A percentile compares a stretch with the other conserved stretches of the same genome.
Conservation (phyloP, 352 stramenopile species). For the Phytopythium delawarense region DNA sequence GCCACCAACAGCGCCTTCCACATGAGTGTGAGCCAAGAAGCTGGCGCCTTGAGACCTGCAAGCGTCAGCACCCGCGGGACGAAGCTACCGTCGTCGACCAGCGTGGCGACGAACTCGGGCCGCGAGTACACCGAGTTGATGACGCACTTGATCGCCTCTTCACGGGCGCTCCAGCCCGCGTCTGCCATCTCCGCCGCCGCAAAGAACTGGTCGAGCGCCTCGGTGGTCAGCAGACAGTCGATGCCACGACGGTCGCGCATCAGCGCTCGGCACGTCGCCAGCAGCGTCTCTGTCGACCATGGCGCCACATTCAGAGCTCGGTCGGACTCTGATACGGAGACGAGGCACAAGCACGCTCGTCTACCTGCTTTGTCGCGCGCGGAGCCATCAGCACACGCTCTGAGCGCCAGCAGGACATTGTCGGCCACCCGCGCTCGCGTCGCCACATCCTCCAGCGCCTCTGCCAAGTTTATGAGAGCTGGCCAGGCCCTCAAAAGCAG, state of each 20-base stretch:
- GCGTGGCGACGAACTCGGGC: slow-evolving; percentile 43
- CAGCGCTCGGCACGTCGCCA: slow-evolving; percentile 46
- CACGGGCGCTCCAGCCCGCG: slow-evolving; percentile 18
- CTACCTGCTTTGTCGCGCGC: neutral
- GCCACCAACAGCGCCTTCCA: slow-evolving; percentile 59
- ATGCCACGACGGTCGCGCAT: slow-evolving; percentile 69
- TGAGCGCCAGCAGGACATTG: neutral
- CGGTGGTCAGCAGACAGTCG: slow-evolving; percentile 34
- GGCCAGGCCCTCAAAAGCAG: neutral
- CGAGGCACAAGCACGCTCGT: neutral
- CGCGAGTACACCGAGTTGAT: slow-evolving; percentile 66
- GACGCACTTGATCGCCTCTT: slow-evolving; percentile 64
- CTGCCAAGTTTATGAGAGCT: neutral
- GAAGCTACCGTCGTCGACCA: slow-evolving; percentile 5
- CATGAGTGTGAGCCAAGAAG: slow-evolving; percentile 43
- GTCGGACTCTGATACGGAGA: neutral
- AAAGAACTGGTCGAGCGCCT: slow-evolving; percentile 40
- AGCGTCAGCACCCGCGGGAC: slow-evolving; percentile 23
- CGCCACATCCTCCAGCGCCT: neutral
- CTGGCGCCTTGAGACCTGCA: slow-evolving; percentile 15
- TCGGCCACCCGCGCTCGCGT: neutral
- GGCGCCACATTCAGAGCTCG: neutral
- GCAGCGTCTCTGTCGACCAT: slow-evolving; percentile 11
- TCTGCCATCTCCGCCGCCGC: slow-evolving; percentile 12
- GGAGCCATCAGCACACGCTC: neutral